Evolutionary conservation across 108 stramenopile genomes (phyloP).

Genomic region (Nitzschia inconspicua): DNA sequence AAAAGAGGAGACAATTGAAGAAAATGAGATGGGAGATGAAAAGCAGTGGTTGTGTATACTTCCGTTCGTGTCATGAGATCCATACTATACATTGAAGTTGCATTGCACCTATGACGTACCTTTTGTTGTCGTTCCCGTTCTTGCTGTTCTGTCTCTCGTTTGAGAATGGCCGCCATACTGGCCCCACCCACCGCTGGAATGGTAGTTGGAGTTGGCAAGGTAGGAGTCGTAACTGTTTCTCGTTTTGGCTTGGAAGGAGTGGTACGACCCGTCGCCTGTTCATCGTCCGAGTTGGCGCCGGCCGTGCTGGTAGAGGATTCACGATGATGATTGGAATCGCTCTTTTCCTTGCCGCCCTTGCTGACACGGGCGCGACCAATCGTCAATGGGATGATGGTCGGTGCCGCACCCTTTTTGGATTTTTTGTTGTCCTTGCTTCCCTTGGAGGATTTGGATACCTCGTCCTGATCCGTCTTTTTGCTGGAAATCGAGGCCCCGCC

Average conservation of each 20-base stretch:
- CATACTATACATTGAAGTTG: conserved; percentile 19
- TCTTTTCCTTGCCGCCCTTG: conserved; percentile 22
- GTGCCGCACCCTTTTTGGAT: conserved; percentile 36
- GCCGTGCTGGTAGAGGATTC: conserved; percentile 9
- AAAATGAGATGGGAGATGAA: not conserved
- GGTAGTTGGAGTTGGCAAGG: conserved; percentile 41
- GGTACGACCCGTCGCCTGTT: conserved; percentile 1
- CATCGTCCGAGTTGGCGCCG: conserved; percentile 12
- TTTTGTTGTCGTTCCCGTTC: conserved; percentile 73
- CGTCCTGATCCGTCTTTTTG: conserved; percentile 59
- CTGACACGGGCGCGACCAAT: conserved; percentile 82
- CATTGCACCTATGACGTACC: conserved; percentile 21
- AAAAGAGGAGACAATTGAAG: not conserved
- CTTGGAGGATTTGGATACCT: conserved; percentile 16
- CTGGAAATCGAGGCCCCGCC: not conserved
- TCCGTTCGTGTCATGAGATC: not conserved
- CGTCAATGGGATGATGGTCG: conserved; percentile 78
- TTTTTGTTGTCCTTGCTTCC: conserved; percentile 41
- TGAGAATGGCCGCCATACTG: conserved; percentile 87
- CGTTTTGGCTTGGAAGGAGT: not conserved
- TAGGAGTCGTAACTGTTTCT: conserved; percentile 21
- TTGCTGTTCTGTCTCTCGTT: conserved; percentile 84
- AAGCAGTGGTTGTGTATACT: not conserved
- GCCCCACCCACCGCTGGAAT: conserved; percentile 55
- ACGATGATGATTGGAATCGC: not conserved